Evolutionary conservation across 805 yeast species (phyloP).

Genomic region (Kodamaea restingae): DNA sequence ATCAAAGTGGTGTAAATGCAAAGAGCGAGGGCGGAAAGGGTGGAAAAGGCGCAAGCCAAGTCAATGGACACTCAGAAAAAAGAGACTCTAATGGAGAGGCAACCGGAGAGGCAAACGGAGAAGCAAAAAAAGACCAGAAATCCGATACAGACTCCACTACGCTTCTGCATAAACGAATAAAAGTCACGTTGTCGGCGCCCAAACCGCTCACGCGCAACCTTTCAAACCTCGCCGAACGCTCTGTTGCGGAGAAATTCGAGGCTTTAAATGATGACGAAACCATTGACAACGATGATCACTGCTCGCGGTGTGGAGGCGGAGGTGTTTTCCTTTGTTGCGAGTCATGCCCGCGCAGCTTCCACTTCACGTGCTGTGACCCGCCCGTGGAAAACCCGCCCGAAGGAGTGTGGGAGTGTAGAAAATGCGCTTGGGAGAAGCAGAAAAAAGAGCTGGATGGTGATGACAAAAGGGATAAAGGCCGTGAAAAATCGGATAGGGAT

Average conservation of each 20-base stretch:
- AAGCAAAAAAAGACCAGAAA: too few relatives aligned
- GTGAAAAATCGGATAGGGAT: not conserved
- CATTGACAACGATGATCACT: slow-evolving; percentile 73
- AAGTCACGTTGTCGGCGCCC: slow-evolving; percentile 5
- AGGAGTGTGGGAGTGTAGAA: slow-evolving; percentile 85
- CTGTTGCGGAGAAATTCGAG: slow-evolving; percentile 1
- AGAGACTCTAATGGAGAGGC: too few relatives aligned
- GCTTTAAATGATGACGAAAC: slow-evolving; percentile 7
- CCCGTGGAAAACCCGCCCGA: slow-evolving; percentile 84
- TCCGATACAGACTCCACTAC: too few relatives aligned
- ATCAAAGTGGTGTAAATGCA: not conserved
- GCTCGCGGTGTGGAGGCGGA: slow-evolving; percentile 84
- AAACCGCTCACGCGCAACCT: slow-evolving; percentile 3
- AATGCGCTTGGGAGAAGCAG: slow-evolving; percentile 42
- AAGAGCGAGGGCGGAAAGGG: too few relatives aligned
- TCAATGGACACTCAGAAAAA: too few relatives aligned
- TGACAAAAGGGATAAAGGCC: not conserved
- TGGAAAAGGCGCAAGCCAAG: too few relatives aligned
- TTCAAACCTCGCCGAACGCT: not conserved
- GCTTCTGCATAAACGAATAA: slow-evolving; percentile 2
- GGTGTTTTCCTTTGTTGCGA: slow-evolving; percentile 94
- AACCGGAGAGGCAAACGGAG: too few relatives aligned
- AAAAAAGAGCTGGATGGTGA: not conserved
- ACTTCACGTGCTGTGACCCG: slow-evolving; percentile 86
- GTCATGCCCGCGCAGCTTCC: slow-evolving; percentile 87